These are phyloP conservation scores for Aureobasidium sp. DNA, from an alignment of 2,329 filamentous ascomycete species.

Conservation along the genomic window DNA sequence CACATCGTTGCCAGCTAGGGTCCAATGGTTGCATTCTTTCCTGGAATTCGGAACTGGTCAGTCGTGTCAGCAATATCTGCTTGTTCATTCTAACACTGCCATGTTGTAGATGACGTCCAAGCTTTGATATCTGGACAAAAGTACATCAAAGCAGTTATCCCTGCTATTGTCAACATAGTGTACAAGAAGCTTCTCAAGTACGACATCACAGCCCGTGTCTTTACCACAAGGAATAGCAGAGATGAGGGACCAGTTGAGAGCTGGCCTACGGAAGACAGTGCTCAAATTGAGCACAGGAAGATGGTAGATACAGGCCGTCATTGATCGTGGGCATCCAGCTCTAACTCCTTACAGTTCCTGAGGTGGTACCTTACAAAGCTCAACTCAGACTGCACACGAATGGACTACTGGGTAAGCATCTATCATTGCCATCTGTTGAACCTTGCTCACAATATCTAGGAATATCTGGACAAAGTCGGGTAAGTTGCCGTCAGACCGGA, in stretches of 20 bases:
- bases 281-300: constrained; percentile 68
- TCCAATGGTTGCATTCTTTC: constrained; percentile 66
- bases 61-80: not conserved
- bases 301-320: constrained; percentile 30
- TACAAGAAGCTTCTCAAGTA: constrained; percentile 74
- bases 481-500: constrained; percentile 27
- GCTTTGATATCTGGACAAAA: constrained; percentile 60
- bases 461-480: constrained; percentile 77
- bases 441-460: constrained; percentile 18
- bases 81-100: constrained; percentile 12
- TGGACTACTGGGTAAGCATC: constrained; percentile 57
- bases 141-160: constrained; percentile 74
- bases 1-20: constrained; percentile 58
- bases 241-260: constrained; percentile 60
- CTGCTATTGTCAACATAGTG: constrained; percentile 73
- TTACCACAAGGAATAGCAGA: constrained; percentile 51
- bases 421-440: not conserved
- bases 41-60: constrained; percentile 51
- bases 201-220: constrained; percentile 73
- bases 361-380: constrained; percentile 67
- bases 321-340: too few species aligned
- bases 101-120: constrained; percentile 56
- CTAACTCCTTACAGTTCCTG: constrained; percentile 39
- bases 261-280: constrained; percentile 56
- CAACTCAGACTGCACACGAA: constrained; percentile 63